These are phyloP conservation scores for Neofusicoccum cordaticola DNA, from an alignment of 2,329 filamentous ascomycete genomes.

Conservation along the genomic window DNA sequence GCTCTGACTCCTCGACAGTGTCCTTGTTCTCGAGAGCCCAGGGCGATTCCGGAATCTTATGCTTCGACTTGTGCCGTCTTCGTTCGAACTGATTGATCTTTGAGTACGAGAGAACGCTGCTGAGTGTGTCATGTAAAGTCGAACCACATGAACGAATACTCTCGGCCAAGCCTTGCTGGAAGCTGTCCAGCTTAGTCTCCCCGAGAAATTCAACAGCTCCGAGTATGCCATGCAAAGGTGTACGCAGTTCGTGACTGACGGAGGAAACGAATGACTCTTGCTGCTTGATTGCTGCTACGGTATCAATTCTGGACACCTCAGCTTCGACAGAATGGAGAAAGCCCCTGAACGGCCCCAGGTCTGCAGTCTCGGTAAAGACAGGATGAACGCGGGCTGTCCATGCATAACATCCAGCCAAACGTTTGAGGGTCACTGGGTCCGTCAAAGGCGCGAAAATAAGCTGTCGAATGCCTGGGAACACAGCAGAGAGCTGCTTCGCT, in stretches of 20 bases:
- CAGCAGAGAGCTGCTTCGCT: slow-evolving; percentile 6
- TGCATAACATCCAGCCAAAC: slow-evolving; percentile 22
- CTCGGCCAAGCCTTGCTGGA: slow-evolving; percentile 13
- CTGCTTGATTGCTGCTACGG: slow-evolving; percentile 15
- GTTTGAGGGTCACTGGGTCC: slow-evolving; percentile 22
- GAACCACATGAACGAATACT: slow-evolving; percentile 40
- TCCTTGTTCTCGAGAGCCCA: not conserved
- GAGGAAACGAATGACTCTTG: slow-evolving; percentile 37
- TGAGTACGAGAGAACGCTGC: slow-evolving; percentile 29
- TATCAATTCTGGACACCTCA: slow-evolving; percentile 17
- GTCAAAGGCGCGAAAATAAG: slow-evolving; percentile 22
- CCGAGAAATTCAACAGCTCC: slow-evolving; percentile 19
- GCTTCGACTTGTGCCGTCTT: slow-evolving; percentile 21
- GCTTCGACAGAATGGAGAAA: slow-evolving; percentile 20
- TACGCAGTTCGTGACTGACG: slow-evolving; percentile 37
- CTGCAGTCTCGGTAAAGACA: slow-evolving; percentile 20
- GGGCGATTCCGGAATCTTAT: slow-evolving; percentile 8
- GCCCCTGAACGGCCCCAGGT: slow-evolving; percentile 19
- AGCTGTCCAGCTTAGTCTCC: slow-evolving; percentile 19
- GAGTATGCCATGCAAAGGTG: slow-evolving; percentile 15
- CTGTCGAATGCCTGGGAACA: slow-evolving; percentile 19
- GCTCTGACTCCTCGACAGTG: slow-evolving; percentile 5
- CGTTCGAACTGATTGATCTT: slow-evolving; percentile 30
- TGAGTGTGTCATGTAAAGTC: slow-evolving; percentile 43
- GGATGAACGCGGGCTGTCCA: slow-evolving; percentile 20